Conservation (phyloP, 2,329 filamentous ascomycete genomes). For the Talaromyces rugulosus region DNA sequence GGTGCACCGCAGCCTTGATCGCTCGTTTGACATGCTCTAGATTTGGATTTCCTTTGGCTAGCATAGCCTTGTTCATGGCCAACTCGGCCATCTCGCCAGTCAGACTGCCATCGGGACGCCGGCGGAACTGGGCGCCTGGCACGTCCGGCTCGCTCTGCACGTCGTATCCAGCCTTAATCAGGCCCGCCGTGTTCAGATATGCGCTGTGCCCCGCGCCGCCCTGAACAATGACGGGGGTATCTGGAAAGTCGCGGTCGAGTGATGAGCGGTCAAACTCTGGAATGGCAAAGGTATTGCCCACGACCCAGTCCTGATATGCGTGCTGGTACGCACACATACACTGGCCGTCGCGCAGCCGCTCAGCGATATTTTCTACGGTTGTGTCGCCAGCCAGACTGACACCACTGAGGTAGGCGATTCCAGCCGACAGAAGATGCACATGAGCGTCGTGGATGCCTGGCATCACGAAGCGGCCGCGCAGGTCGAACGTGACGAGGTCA, state of each 20-base stretch:
- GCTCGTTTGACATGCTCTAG: slow-evolving; percentile 21
- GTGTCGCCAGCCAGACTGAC: slow-evolving; percentile 23
- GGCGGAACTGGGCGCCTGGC: slow-evolving; percentile 21
- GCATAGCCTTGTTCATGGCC: slow-evolving; percentile 20
- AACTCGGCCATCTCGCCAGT: slow-evolving; percentile 28
- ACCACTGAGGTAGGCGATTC: slow-evolving; percentile 23
- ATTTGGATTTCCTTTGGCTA: slow-evolving; percentile 19
- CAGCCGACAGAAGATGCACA: slow-evolving; percentile 27
- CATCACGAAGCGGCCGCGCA: slow-evolving; percentile 29
- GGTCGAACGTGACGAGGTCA: slow-evolving; percentile 21
- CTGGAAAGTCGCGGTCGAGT: slow-evolving; percentile 24
- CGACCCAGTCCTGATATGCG: slow-evolving; percentile 20
- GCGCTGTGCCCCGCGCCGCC: slow-evolving; percentile 26
- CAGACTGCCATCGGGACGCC: slow-evolving; percentile 22
- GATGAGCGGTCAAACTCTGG: slow-evolving; percentile 17
- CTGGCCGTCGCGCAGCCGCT: slow-evolving; percentile 21
- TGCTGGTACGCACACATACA: slow-evolving; percentile 25
- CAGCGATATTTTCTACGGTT: slow-evolving; percentile 19
- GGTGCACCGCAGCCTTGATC: slow-evolving; percentile 19
- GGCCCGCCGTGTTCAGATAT: slow-evolving; percentile 24
- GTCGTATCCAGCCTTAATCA: slow-evolving; percentile 23
- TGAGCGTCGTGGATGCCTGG: slow-evolving; percentile 36
- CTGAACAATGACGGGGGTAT: slow-evolving; percentile 25
- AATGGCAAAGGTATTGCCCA: slow-evolving; percentile 19
- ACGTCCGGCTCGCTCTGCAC: slow-evolving; percentile 16